phyloP scores from a whole-genome alignment of 345 rosid genomes.

The Brassica napus region DNA sequence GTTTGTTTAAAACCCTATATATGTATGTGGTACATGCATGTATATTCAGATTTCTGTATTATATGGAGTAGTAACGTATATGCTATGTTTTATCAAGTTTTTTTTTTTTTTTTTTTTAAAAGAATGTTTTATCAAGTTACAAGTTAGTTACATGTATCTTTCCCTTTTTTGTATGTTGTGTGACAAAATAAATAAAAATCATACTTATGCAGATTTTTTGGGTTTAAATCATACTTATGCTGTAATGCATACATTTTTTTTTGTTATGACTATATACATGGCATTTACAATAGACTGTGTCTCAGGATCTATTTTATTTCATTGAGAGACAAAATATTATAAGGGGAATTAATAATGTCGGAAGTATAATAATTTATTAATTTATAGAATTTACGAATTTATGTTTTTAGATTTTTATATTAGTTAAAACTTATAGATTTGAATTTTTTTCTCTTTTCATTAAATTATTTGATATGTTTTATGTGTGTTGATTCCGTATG shows the following conservation, averaged over 20 bases:
- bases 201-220: background rate
- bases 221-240: background rate
- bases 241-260: no score
- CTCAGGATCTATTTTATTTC: no score
- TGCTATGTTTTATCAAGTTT: no score
- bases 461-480: no score
- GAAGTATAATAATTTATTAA: background rate
- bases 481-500: no score
- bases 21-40: background rate
- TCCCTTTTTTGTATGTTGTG: background rate
- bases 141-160: background rate
- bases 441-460: no score
- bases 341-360: no score
- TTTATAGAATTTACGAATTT: background rate
- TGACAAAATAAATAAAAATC: background rate
- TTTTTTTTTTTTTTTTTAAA: no score
- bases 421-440: no score
- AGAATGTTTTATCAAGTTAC: background rate
- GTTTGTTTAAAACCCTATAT: background rate
- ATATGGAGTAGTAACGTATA: no score
- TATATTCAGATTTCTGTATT: no score
- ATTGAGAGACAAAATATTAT: no score
- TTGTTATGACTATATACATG: background rate
- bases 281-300: background rate
- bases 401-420: background rate